A percentile compares a stretch with the other conserved stretches of the same genome.
Evolutionary conservation across 2,329 filamentous ascomycete species (phyloP).

Genomic region (Xylaria sp.): DNA sequence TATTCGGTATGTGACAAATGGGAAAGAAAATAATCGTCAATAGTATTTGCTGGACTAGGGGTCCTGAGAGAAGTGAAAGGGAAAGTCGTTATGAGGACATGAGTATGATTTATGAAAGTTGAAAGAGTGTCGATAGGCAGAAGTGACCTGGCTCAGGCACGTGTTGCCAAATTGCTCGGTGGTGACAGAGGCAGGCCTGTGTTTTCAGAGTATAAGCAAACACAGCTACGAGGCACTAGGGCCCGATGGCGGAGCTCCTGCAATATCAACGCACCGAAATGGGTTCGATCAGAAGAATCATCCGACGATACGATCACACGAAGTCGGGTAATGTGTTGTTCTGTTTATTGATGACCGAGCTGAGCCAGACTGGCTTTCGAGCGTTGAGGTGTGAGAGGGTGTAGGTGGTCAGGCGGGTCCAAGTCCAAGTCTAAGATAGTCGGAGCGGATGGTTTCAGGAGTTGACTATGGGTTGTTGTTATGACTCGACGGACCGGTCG

Average conservation of each 20-base stretch:
- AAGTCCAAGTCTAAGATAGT: slow-evolving; percentile 43
- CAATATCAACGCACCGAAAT: slow-evolving; percentile 46
- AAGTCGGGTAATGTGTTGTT: slow-evolving; percentile 29
- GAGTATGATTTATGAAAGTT: slow-evolving; percentile 48
- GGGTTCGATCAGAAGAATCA: slow-evolving; percentile 45
- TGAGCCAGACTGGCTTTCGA: slow-evolving; percentile 39
- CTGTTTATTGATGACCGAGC: slow-evolving; percentile 35
- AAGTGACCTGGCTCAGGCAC: slow-evolving; percentile 27
- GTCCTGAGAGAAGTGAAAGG: slow-evolving; percentile 50
- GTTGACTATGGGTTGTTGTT: slow-evolving; percentile 41
- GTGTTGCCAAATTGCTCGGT: slow-evolving; percentile 40
- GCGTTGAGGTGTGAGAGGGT: slow-evolving; percentile 16
- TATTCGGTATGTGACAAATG: slow-evolving; percentile 53
- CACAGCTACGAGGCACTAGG: slow-evolving; percentile 42
- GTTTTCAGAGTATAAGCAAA: slow-evolving; percentile 42
- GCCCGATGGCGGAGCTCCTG: slow-evolving; percentile 45
- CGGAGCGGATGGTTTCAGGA: slow-evolving; percentile 45
- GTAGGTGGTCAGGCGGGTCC: slow-evolving; percentile 22
- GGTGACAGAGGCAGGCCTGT: slow-evolving; percentile 40
- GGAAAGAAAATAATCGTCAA: slow-evolving; percentile 51
- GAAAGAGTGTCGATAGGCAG: slow-evolving; percentile 46
- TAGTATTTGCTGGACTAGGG: slow-evolving; percentile 43
- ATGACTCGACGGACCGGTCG: slow-evolving; percentile 54
- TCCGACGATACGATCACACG: slow-evolving; percentile 41
- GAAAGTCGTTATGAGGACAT: slow-evolving; percentile 58